Evolutionary conservation across 106 monocot species (phyloP), one percentile per base, ranked within the genome.

Genomic region (Dendrobium chrysotoxum): DNA sequence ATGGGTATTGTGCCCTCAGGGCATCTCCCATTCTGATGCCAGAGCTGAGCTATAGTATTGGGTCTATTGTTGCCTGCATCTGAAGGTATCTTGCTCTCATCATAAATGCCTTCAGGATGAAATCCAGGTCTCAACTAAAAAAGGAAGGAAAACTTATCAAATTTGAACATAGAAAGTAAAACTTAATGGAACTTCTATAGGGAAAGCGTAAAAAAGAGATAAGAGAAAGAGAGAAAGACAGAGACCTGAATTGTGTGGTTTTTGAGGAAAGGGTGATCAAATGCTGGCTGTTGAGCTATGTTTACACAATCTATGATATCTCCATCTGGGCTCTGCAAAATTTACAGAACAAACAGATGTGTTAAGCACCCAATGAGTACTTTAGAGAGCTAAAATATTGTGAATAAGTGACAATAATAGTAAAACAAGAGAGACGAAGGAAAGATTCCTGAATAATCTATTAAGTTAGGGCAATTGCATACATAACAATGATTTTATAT

Each of bases 1-100:
- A 92, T 88, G 39, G 92, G 92, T 38, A 92, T 84, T 39, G 92
- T 92, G 75, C 79, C 71, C 70, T 82, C 85, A 30, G 92, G 92
- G 80, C 89, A 92, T 40, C 75, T 83, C 58, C 92, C 92, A 67
- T 79, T 88, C 41, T 75, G 44, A 76, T 89, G 92, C 92, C 92
- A 92, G 35, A 86, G 57, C 72, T 92, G 89, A 9, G 79, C 57
- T 25, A 85, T 84, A 38, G 76, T 39, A 45, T 70, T 80, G 53
- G 80, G 12, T 18, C 53, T 83, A 47, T 76, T 40, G 54, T 20
- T 72, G 0, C 31, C 15, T 1, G 2, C 20, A 16, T 31, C 75
- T 71, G 77, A 40, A 42, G 82, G 72, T 40, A 76, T 64, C 67
- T 87, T 92, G 41, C 77, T 86, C 77, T 79, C 85, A 83, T 82